These are phyloP conservation scores for Coemansia sp. DNA, from an alignment of 192 early-diverging fungal genomes.

Conservation along the genomic window DNA sequence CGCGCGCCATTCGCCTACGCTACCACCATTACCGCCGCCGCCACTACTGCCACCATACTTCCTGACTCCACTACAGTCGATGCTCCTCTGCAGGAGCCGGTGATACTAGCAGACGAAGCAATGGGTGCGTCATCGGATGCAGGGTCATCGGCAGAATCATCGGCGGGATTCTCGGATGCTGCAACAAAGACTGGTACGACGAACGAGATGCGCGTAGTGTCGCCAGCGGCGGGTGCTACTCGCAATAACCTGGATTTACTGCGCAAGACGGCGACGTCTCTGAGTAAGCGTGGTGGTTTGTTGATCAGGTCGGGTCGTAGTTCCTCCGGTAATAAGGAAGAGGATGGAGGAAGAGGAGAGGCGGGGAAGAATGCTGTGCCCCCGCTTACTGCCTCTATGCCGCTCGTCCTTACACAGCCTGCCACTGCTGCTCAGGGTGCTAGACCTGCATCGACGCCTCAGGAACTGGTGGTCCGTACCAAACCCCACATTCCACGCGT, in stretches of 20 bases:
- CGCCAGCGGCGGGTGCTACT: constrained; percentile 6
- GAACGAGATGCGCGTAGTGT: background rate
- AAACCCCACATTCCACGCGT: constrained; percentile 32
- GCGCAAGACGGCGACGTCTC: constrained; percentile 42
- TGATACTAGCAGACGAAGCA: too few species aligned
- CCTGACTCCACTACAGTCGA: too few species aligned
- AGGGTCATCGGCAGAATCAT: constrained; percentile 4
- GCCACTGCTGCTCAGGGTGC: background rate
- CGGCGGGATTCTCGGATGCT: constrained; percentile 18
- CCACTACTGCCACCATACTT: background rate
- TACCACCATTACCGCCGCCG: background rate
- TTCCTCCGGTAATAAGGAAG: too few species aligned
- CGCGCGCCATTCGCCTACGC: constrained; percentile 26
- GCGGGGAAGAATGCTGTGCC: background rate
- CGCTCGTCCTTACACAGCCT: background rate
- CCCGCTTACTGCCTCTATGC: background rate
- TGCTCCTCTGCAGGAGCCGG: too few species aligned
- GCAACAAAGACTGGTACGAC: constrained; percentile 32
- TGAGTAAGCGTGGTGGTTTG: constrained; percentile 40
- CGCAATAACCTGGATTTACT: constrained; percentile 47
- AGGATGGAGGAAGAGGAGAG: background rate
- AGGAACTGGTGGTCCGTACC: constrained; percentile 15
- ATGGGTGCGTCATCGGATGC: background rate
- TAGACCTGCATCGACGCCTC: background rate
- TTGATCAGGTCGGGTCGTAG: constrained; percentile 9